These are phyloP conservation scores for Phylloporus arenicola DNA, from an alignment of 768 basidiomycete species.

Conservation along the genomic window DNA sequence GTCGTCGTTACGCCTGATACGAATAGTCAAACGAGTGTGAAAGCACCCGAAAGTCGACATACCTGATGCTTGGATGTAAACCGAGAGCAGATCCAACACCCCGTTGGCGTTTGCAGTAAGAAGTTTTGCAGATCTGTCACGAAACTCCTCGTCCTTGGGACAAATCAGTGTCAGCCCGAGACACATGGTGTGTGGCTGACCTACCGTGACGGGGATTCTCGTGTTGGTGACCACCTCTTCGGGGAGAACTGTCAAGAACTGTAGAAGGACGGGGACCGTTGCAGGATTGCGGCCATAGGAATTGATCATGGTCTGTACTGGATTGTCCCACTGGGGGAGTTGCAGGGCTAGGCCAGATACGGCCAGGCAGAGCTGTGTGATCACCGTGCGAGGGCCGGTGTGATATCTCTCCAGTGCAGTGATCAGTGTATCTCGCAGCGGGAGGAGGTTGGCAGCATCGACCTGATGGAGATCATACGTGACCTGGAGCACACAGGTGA, in stretches of 20 bases:
- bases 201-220: conserved; percentile 81
- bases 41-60: conserved; percentile 20
- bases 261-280: conserved; percentile 78
- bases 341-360: conserved; percentile 89
- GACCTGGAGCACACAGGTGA: conserved; percentile 55
- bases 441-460: conserved; percentile 58
- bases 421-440: conserved; percentile 85
- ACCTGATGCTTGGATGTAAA: conserved; percentile 91
- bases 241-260: conserved; percentile 87
- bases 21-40: background rate
- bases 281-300: conserved; percentile 78
- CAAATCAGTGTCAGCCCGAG: conserved; percentile 6
- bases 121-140: conserved; percentile 52
- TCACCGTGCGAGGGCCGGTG: conserved; percentile 73
- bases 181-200: conserved; percentile 28
- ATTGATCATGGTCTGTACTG: conserved; percentile 77
- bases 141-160: conserved; percentile 69
- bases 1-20: conserved; percentile 75
- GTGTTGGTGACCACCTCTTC: conserved; percentile 84
- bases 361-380: conserved; percentile 86
- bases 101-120: conserved; percentile 63
- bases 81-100: conserved; percentile 70
- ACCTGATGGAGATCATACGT: conserved; percentile 93
- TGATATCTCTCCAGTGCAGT: conserved; percentile 68
- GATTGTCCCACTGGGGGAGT: conserved; percentile 77